Percentiles rank a stretch among this genome's conserved stretches.
phyloP scores from a whole-genome alignment of 2,329 filamentous ascomycete species.

The Dothideomycetes sp. region DNA sequence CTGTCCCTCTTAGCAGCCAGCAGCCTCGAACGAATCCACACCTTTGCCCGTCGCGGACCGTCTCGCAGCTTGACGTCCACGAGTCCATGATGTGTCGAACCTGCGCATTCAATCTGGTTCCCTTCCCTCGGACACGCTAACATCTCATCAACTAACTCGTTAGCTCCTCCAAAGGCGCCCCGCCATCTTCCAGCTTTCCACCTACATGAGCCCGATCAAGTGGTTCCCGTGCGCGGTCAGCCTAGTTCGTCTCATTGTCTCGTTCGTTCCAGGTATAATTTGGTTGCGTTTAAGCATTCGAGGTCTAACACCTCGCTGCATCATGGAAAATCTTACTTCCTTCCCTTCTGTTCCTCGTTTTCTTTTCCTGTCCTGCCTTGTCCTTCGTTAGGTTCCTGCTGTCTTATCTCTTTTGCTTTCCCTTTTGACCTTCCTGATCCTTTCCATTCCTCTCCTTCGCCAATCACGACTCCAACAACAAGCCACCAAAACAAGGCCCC shows the following conservation, averaged over 20 bases:
- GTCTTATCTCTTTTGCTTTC: conserved; percentile 6
- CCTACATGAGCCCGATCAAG: conserved; percentile 3
- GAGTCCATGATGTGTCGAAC: too few species aligned
- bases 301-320: conserved; percentile 5
- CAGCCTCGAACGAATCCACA: too few species aligned
- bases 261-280: conserved; percentile 11
- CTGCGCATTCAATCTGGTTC: too few species aligned
- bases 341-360: conserved; percentile 3
- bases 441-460: conserved; percentile 6
- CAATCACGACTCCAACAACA: neutral
- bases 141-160: too few species aligned
- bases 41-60: conserved; percentile 1
- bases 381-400: neutral
- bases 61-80: neutral
- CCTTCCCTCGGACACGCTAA: too few species aligned
- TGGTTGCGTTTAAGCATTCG: conserved; percentile 4
- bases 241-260: conserved; percentile 11
- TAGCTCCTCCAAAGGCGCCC: too few species aligned
- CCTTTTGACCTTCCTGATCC: neutral
- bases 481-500: neutral
- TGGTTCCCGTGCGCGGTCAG: conserved; percentile 9
- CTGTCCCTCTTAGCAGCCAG: conserved; percentile 1
- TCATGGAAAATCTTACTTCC: conserved; percentile 8
- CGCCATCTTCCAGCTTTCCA: conserved; percentile 5
- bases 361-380: conserved; percentile 1